Evolutionary conservation across 208 protist genomes (phyloP).

Genomic region (Acanthamoeba royreba): DNA sequence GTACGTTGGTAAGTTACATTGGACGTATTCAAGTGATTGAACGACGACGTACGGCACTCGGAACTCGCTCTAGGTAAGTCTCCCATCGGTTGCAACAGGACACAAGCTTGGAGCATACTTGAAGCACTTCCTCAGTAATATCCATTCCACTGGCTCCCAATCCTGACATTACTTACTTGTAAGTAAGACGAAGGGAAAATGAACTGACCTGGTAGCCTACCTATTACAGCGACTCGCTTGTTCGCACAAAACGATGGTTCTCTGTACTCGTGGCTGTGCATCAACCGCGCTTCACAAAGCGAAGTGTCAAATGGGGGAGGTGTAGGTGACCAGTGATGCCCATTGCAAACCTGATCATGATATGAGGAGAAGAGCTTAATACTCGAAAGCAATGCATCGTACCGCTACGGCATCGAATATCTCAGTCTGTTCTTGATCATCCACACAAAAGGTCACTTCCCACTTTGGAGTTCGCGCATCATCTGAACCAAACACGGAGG

Average conservation of each 20-base stretch:
- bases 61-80: background rate
- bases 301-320: background rate
- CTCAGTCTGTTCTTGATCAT: background rate
- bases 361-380: background rate
- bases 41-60: background rate
- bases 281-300: background rate
- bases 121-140: conserved; percentile 1
- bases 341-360: background rate
- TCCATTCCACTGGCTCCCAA: background rate
- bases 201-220: background rate
- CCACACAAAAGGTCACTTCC: background rate
- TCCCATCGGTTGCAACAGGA: background rate
- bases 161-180: background rate
- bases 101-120: background rate
- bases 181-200: too few species aligned
- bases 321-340: background rate
- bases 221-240: background rate
- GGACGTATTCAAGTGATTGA: background rate
- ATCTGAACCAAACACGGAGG: background rate
- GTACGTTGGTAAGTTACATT: background rate
- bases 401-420: background rate
- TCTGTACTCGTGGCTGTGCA: background rate
- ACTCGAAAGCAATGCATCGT: background rate
- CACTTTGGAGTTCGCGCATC: background rate
- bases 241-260: background rate